Conservation (phyloP, 2,329 filamentous ascomycete genomes). For the Xylaria polymorpha region DNA sequence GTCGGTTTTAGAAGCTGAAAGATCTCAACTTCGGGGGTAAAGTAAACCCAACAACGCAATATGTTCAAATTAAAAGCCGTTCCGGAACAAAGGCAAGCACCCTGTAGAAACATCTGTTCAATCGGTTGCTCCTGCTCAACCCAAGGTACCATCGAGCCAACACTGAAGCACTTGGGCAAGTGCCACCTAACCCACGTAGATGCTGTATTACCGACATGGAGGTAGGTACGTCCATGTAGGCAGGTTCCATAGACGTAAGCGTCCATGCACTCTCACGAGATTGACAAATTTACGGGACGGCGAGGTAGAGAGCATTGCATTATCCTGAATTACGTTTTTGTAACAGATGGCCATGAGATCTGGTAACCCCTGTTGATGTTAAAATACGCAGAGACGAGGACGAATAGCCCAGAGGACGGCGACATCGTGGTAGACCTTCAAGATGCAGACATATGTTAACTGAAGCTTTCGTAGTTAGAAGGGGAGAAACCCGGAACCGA, state of each 20-base stretch:
- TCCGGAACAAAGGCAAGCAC: slow-evolving; percentile 4
- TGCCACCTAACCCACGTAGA: not conserved
- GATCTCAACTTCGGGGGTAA: not conserved
- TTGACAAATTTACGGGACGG: not conserved
- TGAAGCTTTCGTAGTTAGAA: not conserved
- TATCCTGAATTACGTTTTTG: not conserved
- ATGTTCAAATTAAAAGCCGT: not conserved
- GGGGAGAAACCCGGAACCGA: not conserved
- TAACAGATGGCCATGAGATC: not conserved
- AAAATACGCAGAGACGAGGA: not conserved
- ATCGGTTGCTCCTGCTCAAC: slow-evolving; percentile 13
- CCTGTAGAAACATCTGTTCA: not conserved
- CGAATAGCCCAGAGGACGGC: not conserved
- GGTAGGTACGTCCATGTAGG: no score
- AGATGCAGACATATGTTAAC: not conserved
- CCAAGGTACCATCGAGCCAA: not conserved
- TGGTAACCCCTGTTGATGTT: not conserved
- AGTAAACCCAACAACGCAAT: no score
- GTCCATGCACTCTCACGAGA: not conserved
- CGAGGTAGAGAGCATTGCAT: not conserved
- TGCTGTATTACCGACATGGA: not conserved
- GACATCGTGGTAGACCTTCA: not conserved
- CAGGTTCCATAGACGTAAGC: no score
- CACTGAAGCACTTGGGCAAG: not conserved
- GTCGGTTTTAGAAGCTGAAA: not conserved